Evolutionary conservation across 2,329 filamentous ascomycete species (phyloP).

Genomic region (Diaporthe australafricana): DNA sequence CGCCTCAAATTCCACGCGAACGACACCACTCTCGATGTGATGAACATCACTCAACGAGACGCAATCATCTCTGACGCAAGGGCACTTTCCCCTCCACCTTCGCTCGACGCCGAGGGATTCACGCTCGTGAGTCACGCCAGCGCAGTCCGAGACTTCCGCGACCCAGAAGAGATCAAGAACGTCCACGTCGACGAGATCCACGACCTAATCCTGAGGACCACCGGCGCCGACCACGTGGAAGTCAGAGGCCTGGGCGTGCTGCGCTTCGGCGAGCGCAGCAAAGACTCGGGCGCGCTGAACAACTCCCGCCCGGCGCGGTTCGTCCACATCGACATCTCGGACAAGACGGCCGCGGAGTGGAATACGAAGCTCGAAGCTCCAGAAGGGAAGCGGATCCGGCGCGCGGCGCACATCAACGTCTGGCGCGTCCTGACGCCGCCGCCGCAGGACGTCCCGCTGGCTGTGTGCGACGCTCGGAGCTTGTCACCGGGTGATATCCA

Average conservation of each 20-base stretch:
- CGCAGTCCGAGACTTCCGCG: conserved; percentile 1
- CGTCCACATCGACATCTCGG: conserved; percentile 6
- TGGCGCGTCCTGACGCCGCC: conserved; percentile 9
- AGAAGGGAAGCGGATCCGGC: neutral
- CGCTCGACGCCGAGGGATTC: conserved; percentile 14
- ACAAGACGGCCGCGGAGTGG: neutral
- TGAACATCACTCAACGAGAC: conserved; percentile 6
- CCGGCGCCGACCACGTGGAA: neutral
- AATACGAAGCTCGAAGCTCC: neutral
- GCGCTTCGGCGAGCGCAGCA: conserved; percentile 7
- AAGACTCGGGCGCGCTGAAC: conserved; percentile 12
- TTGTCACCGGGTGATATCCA: neutral
- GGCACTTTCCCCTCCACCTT: neutral
- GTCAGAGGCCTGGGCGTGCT: neutral
- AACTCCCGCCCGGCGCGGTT: conserved; percentile 18
- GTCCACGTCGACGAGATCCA: conserved; percentile 4
- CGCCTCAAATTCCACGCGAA: conserved; percentile 20
- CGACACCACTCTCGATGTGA: neutral
- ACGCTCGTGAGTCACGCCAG: neutral
- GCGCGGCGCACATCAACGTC: neutral
- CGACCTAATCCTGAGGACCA: neutral
- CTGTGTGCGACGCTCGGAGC: conserved; percentile 1
- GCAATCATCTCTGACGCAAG: neutral
- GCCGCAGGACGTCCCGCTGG: neutral
- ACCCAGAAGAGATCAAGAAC: conserved; percentile 5